Percentiles rank a stretch among this genome's conserved stretches.
These are phyloP conservation scores for Prunus persica DNA, from an alignment of 306 rosid species.

Conservation along the genomic window Prunus_persica_NCBIv2 NC_034009.1:31596001-31596500, in stretches of 20 bases:
- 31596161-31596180: constrained; percentile 94
- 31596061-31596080: constrained; percentile 80
- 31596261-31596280: constrained; percentile 85
- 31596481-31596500: constrained; percentile 98
- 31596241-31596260: constrained; percentile 81
- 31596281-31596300: constrained; percentile 97
- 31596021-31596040: constrained; percentile 64
- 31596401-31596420: constrained; percentile 94
- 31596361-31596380: constrained; percentile 86
- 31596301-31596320: constrained; percentile 85
- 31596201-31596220: constrained; percentile 89
- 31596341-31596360: constrained; percentile 90
- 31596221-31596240: constrained; percentile 65
- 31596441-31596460: constrained; percentile 93
- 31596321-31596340: constrained; percentile 99
- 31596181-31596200: constrained; percentile 87
- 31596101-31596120: constrained; percentile 83
- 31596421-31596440: constrained; percentile 88
- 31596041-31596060: constrained; percentile 86
- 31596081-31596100: constrained; percentile 89
- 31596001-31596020: constrained; percentile 74
- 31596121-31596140: constrained; percentile 98
- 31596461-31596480: constrained; percentile 85
- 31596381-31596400: constrained; percentile 96
- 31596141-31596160: constrained; percentile 77